Conservation (phyloP, 306 rosid species). For the Cyamopsis tetragonoloba region DNA sequence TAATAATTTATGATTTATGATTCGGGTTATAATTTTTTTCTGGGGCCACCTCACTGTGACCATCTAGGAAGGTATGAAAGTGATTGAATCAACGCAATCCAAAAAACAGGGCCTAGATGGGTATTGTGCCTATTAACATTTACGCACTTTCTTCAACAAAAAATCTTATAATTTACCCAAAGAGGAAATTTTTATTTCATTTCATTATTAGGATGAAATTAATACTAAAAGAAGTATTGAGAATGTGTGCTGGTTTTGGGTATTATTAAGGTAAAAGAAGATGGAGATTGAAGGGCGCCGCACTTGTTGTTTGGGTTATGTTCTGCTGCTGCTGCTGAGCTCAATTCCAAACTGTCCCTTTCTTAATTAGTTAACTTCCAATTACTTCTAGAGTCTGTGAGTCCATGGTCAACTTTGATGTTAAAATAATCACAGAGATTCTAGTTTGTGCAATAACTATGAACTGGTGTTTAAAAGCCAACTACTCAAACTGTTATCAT, state of each 20-base stretch:
- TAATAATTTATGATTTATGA: neutral
- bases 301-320: neutral
- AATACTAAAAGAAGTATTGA: neutral
- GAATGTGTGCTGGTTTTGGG: slow-evolving; percentile 19
- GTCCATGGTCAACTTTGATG: too few species aligned
- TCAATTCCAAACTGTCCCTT: neutral
- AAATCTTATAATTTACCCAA: neutral
- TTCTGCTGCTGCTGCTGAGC: neutral
- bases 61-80: neutral
- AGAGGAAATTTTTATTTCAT: neutral
- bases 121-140: too few species aligned
- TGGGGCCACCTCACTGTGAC: neutral
- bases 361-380: neutral
- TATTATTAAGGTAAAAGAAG: slow-evolving; percentile 22
- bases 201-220: neutral
- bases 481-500: too few species aligned
- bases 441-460: too few species aligned
- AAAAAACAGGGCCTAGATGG: too few species aligned
- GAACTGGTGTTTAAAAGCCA: too few species aligned
- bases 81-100: neutral
- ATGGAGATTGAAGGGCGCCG: neutral
- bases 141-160: neutral
- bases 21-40: neutral
- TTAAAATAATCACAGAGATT: too few species aligned
- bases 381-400: too few species aligned